phyloP scores from a whole-genome alignment of 192 early-diverging fungal species.

The Backusella parvicylindrica region DNA sequence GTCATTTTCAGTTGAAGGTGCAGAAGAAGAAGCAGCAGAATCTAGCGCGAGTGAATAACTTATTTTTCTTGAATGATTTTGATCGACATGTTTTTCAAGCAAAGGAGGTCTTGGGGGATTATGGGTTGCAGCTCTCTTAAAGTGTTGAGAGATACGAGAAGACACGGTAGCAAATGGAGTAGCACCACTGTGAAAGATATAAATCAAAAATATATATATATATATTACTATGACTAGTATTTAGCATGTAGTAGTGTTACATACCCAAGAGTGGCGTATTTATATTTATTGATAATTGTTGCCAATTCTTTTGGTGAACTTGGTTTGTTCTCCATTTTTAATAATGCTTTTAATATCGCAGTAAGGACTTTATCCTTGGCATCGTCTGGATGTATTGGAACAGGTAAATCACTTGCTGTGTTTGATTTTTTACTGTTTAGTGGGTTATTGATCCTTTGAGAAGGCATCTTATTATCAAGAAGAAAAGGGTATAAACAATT shows the following conservation, averaged over 20 bases:
- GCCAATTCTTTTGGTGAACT: conserved; percentile 80
- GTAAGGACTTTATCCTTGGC: conserved; percentile 81
- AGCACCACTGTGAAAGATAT: conserved; percentile 54
- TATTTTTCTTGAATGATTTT: conserved; percentile 66
- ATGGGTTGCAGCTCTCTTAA: conserved; percentile 76
- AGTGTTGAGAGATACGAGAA: conserved; percentile 88
- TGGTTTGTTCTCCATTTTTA: conserved; percentile 72
- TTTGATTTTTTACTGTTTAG: neutral
- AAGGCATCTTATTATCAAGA: neutral
- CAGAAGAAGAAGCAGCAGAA: conserved; percentile 27
- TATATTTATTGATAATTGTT: conserved; percentile 72
- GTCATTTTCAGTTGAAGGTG: neutral
- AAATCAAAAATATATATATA: no score
- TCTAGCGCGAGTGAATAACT: conserved; percentile 64
- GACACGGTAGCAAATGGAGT: conserved; percentile 89
- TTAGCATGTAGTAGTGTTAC: no score
- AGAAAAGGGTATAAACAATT: neutral
- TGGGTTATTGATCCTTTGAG: neutral
- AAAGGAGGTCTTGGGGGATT: conserved; percentile 69
- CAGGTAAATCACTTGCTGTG: conserved; percentile 3
- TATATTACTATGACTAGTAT: no score
- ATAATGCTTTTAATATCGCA: conserved; percentile 79
- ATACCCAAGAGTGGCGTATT: conserved; percentile 76
- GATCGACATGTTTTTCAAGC: conserved; percentile 67
- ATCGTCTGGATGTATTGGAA: conserved; percentile 69